A percentile compares a stretch with the other conserved stretches of the same genome.
These are phyloP conservation scores for Scutellaria galericulata DNA, from an alignment of 257 asterid species.

Conservation along the genomic window DNA sequence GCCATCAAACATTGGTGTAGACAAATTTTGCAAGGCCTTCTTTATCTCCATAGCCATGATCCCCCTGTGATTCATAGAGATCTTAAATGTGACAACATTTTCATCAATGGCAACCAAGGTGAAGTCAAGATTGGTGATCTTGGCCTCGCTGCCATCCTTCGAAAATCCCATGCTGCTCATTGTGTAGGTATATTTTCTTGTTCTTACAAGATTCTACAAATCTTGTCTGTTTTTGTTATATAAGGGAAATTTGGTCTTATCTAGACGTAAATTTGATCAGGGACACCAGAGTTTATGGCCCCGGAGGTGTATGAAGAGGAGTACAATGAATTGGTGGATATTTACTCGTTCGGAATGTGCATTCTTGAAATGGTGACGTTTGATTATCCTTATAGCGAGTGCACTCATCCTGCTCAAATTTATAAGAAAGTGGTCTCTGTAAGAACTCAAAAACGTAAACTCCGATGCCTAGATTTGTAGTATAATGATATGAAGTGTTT, in stretches of 20 bases:
- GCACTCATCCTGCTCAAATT: conserved; percentile 74
- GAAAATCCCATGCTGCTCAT: conserved; percentile 66
- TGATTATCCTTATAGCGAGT: conserved; percentile 80
- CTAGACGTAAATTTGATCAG: conserved; percentile 34
- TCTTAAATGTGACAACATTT: conserved; percentile 75
- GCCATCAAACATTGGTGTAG: conserved; percentile 80
- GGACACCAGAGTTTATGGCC: conserved; percentile 89
- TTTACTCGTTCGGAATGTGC: conserved; percentile 82
- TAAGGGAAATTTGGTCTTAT: neutral
- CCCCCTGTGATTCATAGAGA: conserved; percentile 82
- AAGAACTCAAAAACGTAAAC: conserved; percentile 33
- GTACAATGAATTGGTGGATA: conserved; percentile 72
- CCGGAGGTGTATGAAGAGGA: conserved; percentile 80
- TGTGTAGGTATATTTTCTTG: conserved; percentile 59
- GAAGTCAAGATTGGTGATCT: conserved; percentile 79
- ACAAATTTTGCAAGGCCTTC: conserved; percentile 69
- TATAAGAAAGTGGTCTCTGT: conserved; percentile 77
- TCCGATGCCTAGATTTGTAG: neutral
- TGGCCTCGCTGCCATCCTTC: conserved; percentile 74
- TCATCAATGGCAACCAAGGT: conserved; percentile 75
- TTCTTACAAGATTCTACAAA: neutral
- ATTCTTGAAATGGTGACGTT: conserved; percentile 74
- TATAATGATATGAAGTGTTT: neutral
- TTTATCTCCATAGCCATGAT: conserved; percentile 66
- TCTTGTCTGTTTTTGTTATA: neutral